Evolutionary conservation across 1,284 basidiomycete species (phyloP).

Genomic region (Coriolopsis trogii): DNA sequence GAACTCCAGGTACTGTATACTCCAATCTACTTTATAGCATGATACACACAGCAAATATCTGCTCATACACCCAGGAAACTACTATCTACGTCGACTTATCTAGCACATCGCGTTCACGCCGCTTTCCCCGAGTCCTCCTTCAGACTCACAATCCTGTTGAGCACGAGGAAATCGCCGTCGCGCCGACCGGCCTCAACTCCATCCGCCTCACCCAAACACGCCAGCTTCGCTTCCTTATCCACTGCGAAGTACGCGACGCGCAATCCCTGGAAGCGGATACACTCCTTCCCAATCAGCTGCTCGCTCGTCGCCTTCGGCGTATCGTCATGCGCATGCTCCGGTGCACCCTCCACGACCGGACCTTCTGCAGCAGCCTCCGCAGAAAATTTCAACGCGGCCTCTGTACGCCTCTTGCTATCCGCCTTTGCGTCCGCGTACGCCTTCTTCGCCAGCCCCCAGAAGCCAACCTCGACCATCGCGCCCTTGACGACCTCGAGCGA

Average conservation of each 20-base stretch:
- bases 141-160: slow-evolving; percentile 93
- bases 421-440: slow-evolving; percentile 66
- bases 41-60: no score
- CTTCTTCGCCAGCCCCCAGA: slow-evolving; percentile 83
- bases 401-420: slow-evolving; percentile 71
- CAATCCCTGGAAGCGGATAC: slow-evolving; percentile 95
- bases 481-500: slow-evolving; percentile 80
- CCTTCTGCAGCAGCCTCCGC: slow-evolving; percentile 36
- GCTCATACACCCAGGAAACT: not conserved
- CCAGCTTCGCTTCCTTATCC: slow-evolving; percentile 82
- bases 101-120: slow-evolving; percentile 26
- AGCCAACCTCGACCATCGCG: slow-evolving; percentile 88
- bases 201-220: slow-evolving; percentile 59
- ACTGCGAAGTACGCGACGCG: slow-evolving; percentile 95
- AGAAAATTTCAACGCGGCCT: slow-evolving; percentile 58
- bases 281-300: slow-evolving; percentile 90
- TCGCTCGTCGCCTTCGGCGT: slow-evolving; percentile 75
- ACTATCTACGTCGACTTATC: no score
- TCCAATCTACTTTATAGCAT: no score
- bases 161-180: slow-evolving; percentile 78
- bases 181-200: slow-evolving; percentile 46
- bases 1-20: no score
- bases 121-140: slow-evolving; percentile 95
- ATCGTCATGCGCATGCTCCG: slow-evolving; percentile 45
- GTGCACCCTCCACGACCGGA: slow-evolving; percentile 25